These are phyloP conservation scores for Theileria sp. DNA, from an alignment of 169 alveolate species.

Conservation along the genomic window DNA sequence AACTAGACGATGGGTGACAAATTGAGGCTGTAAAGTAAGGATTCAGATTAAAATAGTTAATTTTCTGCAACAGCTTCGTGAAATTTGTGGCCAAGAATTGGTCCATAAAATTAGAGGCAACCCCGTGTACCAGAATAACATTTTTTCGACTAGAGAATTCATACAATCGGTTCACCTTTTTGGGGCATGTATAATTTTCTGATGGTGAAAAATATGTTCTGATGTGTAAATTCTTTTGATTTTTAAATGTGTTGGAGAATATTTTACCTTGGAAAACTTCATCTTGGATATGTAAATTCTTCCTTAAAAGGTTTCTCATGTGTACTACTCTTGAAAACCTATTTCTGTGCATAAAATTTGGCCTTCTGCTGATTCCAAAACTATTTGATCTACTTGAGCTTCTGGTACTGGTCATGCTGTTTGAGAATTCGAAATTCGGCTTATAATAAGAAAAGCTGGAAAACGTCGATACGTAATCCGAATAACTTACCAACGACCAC, in stretches of 20 bases:
- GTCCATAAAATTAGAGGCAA: conserved; percentile 9
- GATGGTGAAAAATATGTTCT: conserved; percentile 52
- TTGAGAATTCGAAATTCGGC: not conserved
- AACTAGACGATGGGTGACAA: not conserved
- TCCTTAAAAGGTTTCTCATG: conserved; percentile 1
- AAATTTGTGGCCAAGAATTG: not conserved
- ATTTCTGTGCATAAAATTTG: not conserved
- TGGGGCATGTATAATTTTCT: conserved; percentile 10
- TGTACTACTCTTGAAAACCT: not conserved
- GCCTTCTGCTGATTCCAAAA: not conserved
- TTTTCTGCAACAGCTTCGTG: not conserved
- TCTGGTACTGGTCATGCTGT: not conserved
- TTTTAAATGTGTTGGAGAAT: conserved; percentile 57
- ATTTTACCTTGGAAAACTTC: conserved; percentile 8
- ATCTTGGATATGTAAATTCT: not conserved
- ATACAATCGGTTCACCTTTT: not conserved
- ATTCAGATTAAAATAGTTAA: not conserved
- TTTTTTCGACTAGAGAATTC: not conserved
- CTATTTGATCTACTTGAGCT: conserved; percentile 5
- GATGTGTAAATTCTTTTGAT: conserved; percentile 50
- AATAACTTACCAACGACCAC: not conserved
- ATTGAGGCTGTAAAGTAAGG: not conserved
- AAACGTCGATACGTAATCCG: not conserved
- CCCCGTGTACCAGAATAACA: not conserved
- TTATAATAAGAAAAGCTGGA: conserved; percentile 7